These are phyloP conservation scores for Saturnispora gosingensis DNA, from an alignment of 805 yeast species.

Conservation along the genomic window DNA sequence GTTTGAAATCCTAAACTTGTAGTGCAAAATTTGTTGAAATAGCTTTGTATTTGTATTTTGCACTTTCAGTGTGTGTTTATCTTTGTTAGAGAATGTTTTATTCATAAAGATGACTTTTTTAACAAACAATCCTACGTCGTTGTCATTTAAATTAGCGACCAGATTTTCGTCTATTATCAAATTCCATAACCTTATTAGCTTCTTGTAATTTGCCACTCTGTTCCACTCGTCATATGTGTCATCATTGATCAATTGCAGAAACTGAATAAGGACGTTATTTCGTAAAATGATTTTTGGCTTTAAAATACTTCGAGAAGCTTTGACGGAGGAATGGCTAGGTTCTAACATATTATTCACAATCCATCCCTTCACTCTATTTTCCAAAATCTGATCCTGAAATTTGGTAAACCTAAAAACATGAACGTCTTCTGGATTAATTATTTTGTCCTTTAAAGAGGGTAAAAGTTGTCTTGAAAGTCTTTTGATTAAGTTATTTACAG, in stretches of 20 bases:
- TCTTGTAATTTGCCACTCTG: background rate
- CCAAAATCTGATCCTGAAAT: background rate
- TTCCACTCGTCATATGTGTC: constrained; percentile 6
- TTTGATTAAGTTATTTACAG: background rate
- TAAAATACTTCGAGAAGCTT: background rate
- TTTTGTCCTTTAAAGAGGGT: constrained; percentile 1
- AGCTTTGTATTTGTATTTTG: constrained; percentile 1
- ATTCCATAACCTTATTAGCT: constrained; percentile 4
- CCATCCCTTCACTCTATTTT: background rate
- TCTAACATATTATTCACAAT: background rate
- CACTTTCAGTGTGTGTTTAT: constrained; percentile 1
- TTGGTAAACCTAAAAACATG: constrained; percentile 4
- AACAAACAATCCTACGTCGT: constrained; percentile 9
- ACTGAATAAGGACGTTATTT: background rate
- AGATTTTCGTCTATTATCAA: background rate
- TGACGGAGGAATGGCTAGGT: background rate
- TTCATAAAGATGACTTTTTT: constrained; percentile 8
- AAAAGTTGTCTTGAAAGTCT: background rate
- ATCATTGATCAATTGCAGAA: constrained; percentile 9
- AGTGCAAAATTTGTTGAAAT: constrained; percentile 5
- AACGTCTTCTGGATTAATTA: constrained; percentile 8
- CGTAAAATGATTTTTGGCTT: constrained; percentile 2
- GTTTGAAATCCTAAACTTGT: constrained; percentile 6
- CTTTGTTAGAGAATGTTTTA: background rate
- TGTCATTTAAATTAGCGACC: background rate